Evolutionary conservation across 257 asterid species (phyloP).

Genomic region (Ajuga chamaepitys): DNA sequence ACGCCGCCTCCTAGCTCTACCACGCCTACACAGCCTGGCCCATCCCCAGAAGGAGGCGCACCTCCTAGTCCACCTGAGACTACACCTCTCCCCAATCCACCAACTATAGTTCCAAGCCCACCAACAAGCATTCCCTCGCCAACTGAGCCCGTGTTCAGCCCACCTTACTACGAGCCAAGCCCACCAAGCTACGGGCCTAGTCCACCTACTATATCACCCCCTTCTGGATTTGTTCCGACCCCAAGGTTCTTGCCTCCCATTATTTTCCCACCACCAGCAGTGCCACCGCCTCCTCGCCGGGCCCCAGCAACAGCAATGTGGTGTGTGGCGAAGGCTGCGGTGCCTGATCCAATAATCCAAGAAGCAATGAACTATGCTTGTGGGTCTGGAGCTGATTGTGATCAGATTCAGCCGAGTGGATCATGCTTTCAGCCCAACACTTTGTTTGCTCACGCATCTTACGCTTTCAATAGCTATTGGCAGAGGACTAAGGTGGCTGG

Average conservation of each 20-base stretch:
- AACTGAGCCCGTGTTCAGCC: slow-evolving; percentile 24
- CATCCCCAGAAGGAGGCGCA: not conserved
- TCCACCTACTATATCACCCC: slow-evolving; percentile 34
- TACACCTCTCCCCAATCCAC: slow-evolving; percentile 17
- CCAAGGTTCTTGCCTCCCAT: slow-evolving; percentile 72
- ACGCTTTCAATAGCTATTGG: slow-evolving; percentile 89
- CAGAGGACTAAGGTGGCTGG: slow-evolving; percentile 71
- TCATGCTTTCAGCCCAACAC: slow-evolving; percentile 80
- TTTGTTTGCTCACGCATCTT: slow-evolving; percentile 77
- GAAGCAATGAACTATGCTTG: slow-evolving; percentile 97
- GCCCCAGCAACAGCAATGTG: slow-evolving; percentile 45
- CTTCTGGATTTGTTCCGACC: slow-evolving; percentile 29
- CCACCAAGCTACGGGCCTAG: slow-evolving; percentile 28
- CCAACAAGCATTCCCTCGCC: slow-evolving; percentile 29
- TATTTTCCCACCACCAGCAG: slow-evolving; percentile 70
- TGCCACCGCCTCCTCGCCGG: slow-evolving; percentile 70
- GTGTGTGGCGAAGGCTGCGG: slow-evolving; percentile 96
- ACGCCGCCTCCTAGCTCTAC: slow-evolving; percentile 26
- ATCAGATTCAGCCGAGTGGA: slow-evolving; percentile 58
- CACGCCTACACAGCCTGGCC: slow-evolving; percentile 21
- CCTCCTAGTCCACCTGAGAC: slow-evolving; percentile 12
- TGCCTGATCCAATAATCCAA: slow-evolving; percentile 80
- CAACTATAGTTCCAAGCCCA: slow-evolving; percentile 20
- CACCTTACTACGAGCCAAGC: slow-evolving; percentile 36
- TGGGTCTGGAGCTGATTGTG: slow-evolving; percentile 84